phyloP scores from a whole-genome alignment of 768 basidiomycete species.

The Lyophyllum atratum region DNA sequence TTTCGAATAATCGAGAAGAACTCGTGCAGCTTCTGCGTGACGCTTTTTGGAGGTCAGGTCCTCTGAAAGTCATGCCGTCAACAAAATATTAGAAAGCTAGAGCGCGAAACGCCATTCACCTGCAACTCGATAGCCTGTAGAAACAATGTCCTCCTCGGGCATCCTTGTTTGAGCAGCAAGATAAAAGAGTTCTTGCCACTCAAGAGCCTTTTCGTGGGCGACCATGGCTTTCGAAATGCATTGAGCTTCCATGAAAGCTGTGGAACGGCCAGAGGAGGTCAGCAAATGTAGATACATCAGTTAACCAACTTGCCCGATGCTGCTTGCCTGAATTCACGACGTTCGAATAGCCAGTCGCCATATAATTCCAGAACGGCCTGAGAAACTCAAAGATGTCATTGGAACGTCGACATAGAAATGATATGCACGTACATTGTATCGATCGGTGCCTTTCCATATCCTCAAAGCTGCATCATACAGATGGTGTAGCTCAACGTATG shows the following conservation, averaged over 20 bases:
- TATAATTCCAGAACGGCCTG: constrained; percentile 75
- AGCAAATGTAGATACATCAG: background rate
- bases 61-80: constrained; percentile 47
- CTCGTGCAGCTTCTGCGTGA: constrained; percentile 75
- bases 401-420: background rate
- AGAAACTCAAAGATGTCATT: constrained; percentile 6
- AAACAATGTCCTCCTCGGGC: constrained; percentile 55
- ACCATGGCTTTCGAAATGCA: constrained; percentile 75
- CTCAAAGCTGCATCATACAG: constrained; percentile 74
- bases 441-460: constrained; percentile 71
- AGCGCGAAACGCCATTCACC: no score
- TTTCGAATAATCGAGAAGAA: constrained; percentile 81
- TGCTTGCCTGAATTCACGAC: constrained; percentile 81
- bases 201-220: constrained; percentile 82
- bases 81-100: constrained; percentile 1
- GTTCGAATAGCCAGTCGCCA: constrained; percentile 86
- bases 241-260: constrained; percentile 76
- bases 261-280: constrained; percentile 2
- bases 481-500: constrained; percentile 77
- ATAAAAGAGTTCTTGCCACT: constrained; percentile 93
- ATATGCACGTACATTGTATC: constrained; percentile 52
- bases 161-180: constrained; percentile 59
- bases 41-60: constrained; percentile 81
- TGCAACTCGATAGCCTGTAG: constrained; percentile 75
- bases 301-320: constrained; percentile 60